Evolutionary conservation across 2,329 filamentous ascomycete species (phyloP).

Genomic region (Venturia asperata): DNA sequence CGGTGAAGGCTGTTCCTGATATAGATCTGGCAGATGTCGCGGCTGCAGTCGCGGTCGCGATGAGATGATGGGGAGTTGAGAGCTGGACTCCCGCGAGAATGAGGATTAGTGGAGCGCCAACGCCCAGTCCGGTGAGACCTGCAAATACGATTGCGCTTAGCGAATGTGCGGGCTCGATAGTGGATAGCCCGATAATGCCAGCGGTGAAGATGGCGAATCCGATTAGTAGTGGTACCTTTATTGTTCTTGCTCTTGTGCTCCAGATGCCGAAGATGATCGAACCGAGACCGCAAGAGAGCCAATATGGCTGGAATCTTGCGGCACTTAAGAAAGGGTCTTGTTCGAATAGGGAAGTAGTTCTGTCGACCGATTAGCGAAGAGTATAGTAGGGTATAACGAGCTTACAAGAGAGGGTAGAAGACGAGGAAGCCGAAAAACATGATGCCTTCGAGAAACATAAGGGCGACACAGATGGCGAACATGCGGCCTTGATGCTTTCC

Average conservation of each 20-base stretch:
- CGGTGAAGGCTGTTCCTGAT: not conserved
- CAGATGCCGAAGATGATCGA: not conserved
- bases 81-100: constrained; percentile 10
- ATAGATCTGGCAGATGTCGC: constrained; percentile 4
- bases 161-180: constrained; percentile 1
- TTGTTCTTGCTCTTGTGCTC: constrained; percentile 5
- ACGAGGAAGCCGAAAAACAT: constrained; percentile 15
- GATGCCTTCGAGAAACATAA: constrained; percentile 18
- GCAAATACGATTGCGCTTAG: constrained; percentile 12
- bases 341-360: constrained; percentile 10
- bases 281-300: not conserved
- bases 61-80: constrained; percentile 10
- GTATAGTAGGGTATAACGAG: not conserved
- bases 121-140: not conserved
- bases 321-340: constrained; percentile 2
- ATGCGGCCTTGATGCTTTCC: constrained; percentile 9
- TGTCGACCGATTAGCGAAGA: not conserved
- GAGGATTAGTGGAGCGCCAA: constrained; percentile 1
- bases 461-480: constrained; percentile 14
- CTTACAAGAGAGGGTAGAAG: constrained; percentile 18
- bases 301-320: not conserved
- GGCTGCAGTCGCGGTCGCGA: constrained; percentile 4
- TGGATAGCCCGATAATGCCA: constrained; percentile 5
- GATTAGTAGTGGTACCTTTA: not conserved
- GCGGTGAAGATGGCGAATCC: not conserved